These are phyloP conservation scores for Penicillium digitatum DNA, from an alignment of 2,329 filamentous ascomycete species.

Conservation along the genomic window DNA sequence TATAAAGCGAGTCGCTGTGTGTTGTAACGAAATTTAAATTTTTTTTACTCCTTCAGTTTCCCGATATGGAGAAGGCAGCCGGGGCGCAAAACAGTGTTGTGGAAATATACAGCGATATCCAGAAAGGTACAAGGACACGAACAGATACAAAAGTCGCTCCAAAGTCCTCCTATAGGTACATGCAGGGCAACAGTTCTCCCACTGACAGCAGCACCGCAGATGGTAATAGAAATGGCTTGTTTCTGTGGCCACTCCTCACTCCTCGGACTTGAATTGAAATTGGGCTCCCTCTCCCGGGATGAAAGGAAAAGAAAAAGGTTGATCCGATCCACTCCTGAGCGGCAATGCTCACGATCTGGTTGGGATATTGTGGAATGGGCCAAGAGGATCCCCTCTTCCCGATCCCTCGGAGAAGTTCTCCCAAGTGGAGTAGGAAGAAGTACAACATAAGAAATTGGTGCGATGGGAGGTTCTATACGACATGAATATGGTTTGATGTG, in stretches of 20 bases:
- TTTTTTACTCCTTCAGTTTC: neutral
- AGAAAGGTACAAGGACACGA: neutral
- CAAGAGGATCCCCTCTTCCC: neutral
- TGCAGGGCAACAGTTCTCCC: constrained; percentile 8
- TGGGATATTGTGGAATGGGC: constrained; percentile 9
- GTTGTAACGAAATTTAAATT: no score
- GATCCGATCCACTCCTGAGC: neutral
- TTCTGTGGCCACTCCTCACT: constrained; percentile 9
- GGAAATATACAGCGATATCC: neutral
- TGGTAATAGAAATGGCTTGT: neutral
- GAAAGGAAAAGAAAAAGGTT: neutral
- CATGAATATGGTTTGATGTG: neutral
- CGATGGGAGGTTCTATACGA: neutral
- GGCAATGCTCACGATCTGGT: neutral
- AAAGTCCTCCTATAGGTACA: neutral
- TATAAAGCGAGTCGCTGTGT: neutral
- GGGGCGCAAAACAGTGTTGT: neutral
- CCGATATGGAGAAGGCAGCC: neutral
- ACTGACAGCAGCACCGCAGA: neutral
- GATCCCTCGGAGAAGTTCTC: constrained; percentile 2
- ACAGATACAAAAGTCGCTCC: neutral
- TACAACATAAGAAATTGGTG: neutral
- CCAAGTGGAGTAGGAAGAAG: neutral
- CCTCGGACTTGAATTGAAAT: neutral
- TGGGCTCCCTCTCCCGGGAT: neutral